Conservation (phyloP, 169 alveolate genomes). For the Neospora caninum region DNA sequence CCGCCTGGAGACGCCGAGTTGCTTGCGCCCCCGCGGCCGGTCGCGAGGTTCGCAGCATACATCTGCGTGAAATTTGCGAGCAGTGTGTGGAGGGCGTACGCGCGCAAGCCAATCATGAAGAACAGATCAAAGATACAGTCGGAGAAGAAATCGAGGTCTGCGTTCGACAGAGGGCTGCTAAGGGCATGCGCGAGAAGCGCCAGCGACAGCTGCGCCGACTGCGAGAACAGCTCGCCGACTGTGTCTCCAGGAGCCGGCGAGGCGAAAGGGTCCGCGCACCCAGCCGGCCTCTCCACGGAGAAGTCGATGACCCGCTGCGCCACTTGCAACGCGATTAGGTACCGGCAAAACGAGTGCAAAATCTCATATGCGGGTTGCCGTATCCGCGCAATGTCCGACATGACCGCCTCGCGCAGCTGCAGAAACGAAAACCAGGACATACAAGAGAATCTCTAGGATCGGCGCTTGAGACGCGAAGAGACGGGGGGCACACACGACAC, state of each 20-base stretch:
- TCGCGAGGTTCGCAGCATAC: neutral
- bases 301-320: neutral
- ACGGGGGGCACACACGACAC: neutral
- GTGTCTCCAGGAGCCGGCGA: conserved; percentile 3
- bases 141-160: conserved; percentile 21
- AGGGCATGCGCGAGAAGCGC: conserved; percentile 1
- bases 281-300: neutral
- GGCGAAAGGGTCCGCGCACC: neutral
- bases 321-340: neutral
- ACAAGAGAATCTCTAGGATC: neutral
- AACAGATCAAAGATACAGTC: conserved; percentile 29
- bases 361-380: conserved; percentile 25
- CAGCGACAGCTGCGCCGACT: neutral
- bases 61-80: conserved; percentile 7
- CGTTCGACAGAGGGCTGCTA: conserved; percentile 27
- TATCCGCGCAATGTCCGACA: neutral
- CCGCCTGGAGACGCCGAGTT: neutral
- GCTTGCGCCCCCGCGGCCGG: neutral
- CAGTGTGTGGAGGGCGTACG: neutral
- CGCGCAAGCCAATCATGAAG: conserved; percentile 34
- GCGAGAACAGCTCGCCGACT: neutral
- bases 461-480: neutral
- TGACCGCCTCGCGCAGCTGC: conserved; percentile 25
- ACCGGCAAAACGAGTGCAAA: conserved; percentile 16
- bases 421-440: neutral